A percentile compares a stretch with the other conserved stretches of the same genome.
Conservation (phyloP, 331 rosid species). For the Quercus tomentella region DNA sequence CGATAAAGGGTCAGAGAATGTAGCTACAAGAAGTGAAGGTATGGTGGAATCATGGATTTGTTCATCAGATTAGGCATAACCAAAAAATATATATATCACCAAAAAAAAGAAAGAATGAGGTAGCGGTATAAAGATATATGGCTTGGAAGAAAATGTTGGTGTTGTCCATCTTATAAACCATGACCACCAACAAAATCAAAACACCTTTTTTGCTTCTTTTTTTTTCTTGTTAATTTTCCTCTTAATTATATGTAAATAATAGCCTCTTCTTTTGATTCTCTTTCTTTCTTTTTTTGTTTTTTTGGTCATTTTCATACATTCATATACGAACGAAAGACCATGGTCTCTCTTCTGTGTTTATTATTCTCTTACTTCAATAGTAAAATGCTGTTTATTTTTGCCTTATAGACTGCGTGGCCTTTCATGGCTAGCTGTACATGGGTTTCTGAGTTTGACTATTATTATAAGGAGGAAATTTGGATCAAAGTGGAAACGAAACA, state of each 20-base stretch:
- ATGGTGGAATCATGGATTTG: conserved; percentile 97
- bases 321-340: conserved; percentile 14
- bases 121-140: conserved; percentile 14
- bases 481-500: neutral
- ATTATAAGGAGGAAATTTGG: neutral
- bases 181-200: conserved; percentile 51
- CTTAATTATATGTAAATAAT: conserved; percentile 69
- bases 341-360: conserved; percentile 9
- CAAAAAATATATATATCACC: neutral
- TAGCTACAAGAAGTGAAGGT: conserved; percentile 65
- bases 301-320: conserved; percentile 15
- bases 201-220: conserved; percentile 19
- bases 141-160: conserved; percentile 44
- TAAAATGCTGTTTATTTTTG: neutral
- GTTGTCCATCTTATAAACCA: conserved; percentile 40
- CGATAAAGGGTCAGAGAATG: conserved; percentile 45
- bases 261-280: conserved; percentile 21
- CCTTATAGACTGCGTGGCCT: neutral
- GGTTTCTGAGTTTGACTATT: neutral
- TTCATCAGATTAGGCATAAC: conserved; percentile 54
- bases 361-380: conserved; percentile 13
- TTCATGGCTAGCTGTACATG: neutral
- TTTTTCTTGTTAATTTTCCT: conserved; percentile 16
- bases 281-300: neutral
- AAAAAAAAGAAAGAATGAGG: conserved; percentile 10